Conservation (phyloP, 2,329 filamentous ascomycete species). For the Monilinia laxa region DNA sequence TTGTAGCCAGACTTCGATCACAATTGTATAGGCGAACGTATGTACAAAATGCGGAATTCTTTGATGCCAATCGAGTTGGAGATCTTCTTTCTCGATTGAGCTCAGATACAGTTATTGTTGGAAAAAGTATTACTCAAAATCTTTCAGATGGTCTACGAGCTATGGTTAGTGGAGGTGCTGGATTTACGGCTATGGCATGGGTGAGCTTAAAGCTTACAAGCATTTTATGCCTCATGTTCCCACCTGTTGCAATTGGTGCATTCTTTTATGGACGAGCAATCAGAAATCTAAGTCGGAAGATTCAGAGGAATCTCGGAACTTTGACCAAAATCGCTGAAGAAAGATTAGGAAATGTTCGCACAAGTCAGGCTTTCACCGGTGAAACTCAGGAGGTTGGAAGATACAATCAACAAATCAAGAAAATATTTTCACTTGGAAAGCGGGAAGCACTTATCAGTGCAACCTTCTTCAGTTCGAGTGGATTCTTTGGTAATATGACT, state of each 20-base stretch:
- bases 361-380: slow-evolving; percentile 92
- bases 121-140: slow-evolving; percentile 98
- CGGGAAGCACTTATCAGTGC: slow-evolving; percentile 85
- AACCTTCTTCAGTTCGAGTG: slow-evolving; percentile 83
- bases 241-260: slow-evolving; percentile 84
- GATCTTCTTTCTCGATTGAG: slow-evolving; percentile 94
- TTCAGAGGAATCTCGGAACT: slow-evolving; percentile 89
- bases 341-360: slow-evolving; percentile 93
- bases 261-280: slow-evolving; percentile 90
- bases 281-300: slow-evolving; percentile 83
- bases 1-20: slow-evolving; percentile 85
- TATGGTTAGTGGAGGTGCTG: slow-evolving; percentile 84
- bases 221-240: slow-evolving; percentile 81
- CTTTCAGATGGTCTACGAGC: slow-evolving; percentile 92
- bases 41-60: slow-evolving; percentile 97
- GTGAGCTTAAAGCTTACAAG: slow-evolving; percentile 88
- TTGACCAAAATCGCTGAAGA: slow-evolving; percentile 98
- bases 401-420: slow-evolving; percentile 89
- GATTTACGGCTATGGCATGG: slow-evolving; percentile 92
- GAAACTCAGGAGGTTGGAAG: slow-evolving; percentile 86
- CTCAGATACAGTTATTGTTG: slow-evolving; percentile 95
- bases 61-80: slow-evolving; percentile 94
- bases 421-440: slow-evolving; percentile 86
- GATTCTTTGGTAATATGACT: slow-evolving; percentile 94
- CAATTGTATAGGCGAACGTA: slow-evolving; percentile 90